A percentile compares a stretch with the other conserved stretches of the same genome.
Conservation (phyloP, 1,284 basidiomycete species). For the Apiotrichum montevideense region DNA sequence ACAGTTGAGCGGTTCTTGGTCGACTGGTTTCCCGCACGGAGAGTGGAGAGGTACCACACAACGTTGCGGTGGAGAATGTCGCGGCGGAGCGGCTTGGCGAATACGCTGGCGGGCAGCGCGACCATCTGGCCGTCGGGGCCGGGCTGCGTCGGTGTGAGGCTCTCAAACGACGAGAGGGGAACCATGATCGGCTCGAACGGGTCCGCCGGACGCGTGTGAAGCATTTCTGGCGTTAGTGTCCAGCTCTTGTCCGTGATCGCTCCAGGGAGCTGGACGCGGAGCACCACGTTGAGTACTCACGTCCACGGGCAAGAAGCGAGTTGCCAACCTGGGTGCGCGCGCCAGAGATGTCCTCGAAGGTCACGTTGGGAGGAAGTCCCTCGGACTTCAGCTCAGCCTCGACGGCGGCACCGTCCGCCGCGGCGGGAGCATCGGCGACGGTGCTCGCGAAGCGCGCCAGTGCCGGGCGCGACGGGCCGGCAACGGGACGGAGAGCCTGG, state of each 20-base stretch:
- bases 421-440: not conserved
- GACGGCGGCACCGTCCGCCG: no score
- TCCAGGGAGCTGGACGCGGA: no score
- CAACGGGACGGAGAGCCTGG: conserved; percentile 11
- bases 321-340: conserved; percentile 6
- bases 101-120: conserved; percentile 52
- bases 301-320: conserved; percentile 5
- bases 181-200: conserved; percentile 27
- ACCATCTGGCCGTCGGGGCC: conserved; percentile 13
- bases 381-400: not conserved
- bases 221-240: conserved; percentile 2
- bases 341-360: conserved; percentile 23
- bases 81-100: conserved; percentile 75
- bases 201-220: conserved; percentile 9
- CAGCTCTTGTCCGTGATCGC: no score
- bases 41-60: conserved; percentile 77
- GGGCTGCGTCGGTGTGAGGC: conserved; percentile 29
- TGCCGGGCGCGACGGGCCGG: conserved; percentile 15
- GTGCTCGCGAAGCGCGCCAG: conserved; percentile 12
- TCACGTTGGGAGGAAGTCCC: conserved; percentile 25
- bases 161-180: conserved; percentile 40
- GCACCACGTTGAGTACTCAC: conserved; percentile 3
- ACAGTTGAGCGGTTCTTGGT: conserved; percentile 91
- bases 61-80: conserved; percentile 93
- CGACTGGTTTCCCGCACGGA: conserved; percentile 57